Conservation (phyloP, 2,329 filamentous ascomycete genomes). For the Orbilia ellipsospora region DNA sequence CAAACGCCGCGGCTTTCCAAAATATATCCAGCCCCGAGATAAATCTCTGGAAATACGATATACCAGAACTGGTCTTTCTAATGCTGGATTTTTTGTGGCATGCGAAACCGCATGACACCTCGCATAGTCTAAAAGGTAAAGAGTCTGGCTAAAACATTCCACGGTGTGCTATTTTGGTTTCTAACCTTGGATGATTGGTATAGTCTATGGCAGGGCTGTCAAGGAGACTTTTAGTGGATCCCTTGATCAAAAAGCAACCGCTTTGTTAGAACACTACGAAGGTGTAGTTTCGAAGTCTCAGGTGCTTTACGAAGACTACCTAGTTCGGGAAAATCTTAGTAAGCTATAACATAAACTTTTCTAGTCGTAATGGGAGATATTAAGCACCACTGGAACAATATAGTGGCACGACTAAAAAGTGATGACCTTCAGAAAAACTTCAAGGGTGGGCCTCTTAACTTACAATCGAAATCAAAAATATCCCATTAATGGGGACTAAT, state of each 20-base stretch:
- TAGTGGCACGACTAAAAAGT: slow-evolving; percentile 5
- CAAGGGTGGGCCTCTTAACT: slow-evolving; percentile 9
- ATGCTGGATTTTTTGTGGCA: slow-evolving; percentile 42
- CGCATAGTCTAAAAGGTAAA: slow-evolving; percentile 16
- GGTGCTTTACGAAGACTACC: slow-evolving; percentile 16
- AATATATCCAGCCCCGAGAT: neutral
- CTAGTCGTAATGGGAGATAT: neutral
- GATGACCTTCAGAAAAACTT: slow-evolving; percentile 14
- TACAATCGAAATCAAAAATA: too few relatives aligned
- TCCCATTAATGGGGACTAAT: neutral
- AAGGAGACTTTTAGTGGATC: slow-evolving; percentile 23
- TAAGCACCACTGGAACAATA: neutral
- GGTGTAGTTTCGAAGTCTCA: slow-evolving; percentile 12
- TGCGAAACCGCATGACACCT: slow-evolving; percentile 13
- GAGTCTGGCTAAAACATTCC: neutral
- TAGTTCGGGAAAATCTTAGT: slow-evolving; percentile 17
- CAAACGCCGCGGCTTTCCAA: neutral
- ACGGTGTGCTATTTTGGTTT: neutral
- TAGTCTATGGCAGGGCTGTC: slow-evolving; percentile 19
- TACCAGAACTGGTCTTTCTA: slow-evolving; percentile 23
- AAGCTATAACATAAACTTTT: neutral
- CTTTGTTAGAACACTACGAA: slow-evolving; percentile 20
- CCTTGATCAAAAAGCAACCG: slow-evolving; percentile 12
- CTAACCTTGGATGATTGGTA: neutral
- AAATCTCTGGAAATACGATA: slow-evolving; percentile 21